Conservation (phyloP, 1,284 basidiomycete genomes). For the Phellinidium pouzarii region DNA sequence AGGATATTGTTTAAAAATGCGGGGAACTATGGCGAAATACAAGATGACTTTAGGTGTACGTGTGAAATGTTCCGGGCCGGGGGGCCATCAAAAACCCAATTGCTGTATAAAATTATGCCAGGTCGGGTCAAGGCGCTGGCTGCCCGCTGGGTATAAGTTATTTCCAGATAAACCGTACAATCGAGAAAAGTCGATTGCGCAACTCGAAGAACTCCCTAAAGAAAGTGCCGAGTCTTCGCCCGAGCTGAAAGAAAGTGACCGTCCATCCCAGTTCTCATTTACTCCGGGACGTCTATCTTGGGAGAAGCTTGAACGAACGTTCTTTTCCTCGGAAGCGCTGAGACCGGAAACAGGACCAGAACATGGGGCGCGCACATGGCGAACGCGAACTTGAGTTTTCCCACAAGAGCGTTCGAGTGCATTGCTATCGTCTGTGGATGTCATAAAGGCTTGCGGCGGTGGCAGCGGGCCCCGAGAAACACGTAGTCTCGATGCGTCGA, state of each 20-base stretch:
- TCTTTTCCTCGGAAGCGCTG: not conserved
- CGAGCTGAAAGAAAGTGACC: constrained; percentile 7
- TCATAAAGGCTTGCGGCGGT: not conserved
- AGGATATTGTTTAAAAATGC: too few relatives aligned
- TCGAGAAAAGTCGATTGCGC: not conserved
- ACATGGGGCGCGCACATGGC: constrained; percentile 18
- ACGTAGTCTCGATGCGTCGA: constrained; percentile 31
- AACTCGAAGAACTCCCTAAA: not conserved
- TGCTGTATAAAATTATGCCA: constrained; percentile 67
- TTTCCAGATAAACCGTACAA: not conserved
- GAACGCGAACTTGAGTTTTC: constrained; percentile 41
- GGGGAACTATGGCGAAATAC: too few relatives aligned
- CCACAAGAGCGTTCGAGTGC: constrained; percentile 62
- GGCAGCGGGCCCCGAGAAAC: constrained; percentile 28
- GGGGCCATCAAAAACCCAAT: constrained; percentile 42
- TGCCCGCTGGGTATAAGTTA: constrained; percentile 14
- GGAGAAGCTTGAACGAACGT: constrained; percentile 2
- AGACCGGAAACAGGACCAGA: not conserved
- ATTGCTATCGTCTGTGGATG: constrained; percentile 17
- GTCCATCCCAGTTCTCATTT: not conserved
- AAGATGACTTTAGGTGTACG: too few relatives aligned
- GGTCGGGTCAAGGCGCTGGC: constrained; percentile 44
- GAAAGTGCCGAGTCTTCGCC: not conserved
- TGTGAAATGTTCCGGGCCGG: too few relatives aligned
- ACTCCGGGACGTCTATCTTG: not conserved